Evolutionary conservation across 805 yeast genomes (phyloP).

Genomic region (Ogataea populi-albae): DNA sequence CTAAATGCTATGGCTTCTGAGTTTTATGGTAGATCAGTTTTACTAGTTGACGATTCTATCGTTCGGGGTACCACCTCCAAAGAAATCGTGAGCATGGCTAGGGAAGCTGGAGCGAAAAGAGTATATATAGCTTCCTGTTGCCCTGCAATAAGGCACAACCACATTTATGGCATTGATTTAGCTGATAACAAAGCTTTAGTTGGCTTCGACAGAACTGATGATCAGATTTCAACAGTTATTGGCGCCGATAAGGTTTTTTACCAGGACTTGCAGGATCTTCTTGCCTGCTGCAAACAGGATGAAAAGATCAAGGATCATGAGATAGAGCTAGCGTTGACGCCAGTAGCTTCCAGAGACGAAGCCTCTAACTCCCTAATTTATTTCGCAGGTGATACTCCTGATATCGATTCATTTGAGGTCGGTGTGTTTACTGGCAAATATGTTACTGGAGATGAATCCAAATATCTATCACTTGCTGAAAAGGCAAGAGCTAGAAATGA

Average conservation of each 20-base stretch:
- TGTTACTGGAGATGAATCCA: slow-evolving; percentile 89
- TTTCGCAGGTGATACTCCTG: slow-evolving; percentile 21
- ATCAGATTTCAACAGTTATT: slow-evolving; percentile 69
- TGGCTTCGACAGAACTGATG: slow-evolving; percentile 74
- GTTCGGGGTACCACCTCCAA: slow-evolving; percentile 97
- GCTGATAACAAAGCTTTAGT: slow-evolving; percentile 94
- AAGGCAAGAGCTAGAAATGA: slow-evolving; percentile 77
- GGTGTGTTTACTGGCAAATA: slow-evolving; percentile 96
- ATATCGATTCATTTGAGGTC: slow-evolving; percentile 72
- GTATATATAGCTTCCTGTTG: slow-evolving; percentile 98
- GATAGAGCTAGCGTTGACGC: slow-evolving; percentile 34
- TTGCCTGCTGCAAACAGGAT: slow-evolving; percentile 64
- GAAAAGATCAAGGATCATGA: slow-evolving; percentile 30
- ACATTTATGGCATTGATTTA: slow-evolving; percentile 94
- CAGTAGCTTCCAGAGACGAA: slow-evolving; percentile 34
- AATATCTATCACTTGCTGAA: slow-evolving; percentile 79
- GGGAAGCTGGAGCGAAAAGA: slow-evolving; percentile 93
- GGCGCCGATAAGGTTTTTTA: slow-evolving; percentile 92
- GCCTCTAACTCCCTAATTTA: slow-evolving; percentile 26
- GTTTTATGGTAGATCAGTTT: slow-evolving; percentile 77
- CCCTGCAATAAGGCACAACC: slow-evolving; percentile 95
- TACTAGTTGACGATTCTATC: slow-evolving; percentile 93
- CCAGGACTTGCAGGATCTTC: slow-evolving; percentile 79
- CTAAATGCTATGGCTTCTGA: slow-evolving; percentile 95
- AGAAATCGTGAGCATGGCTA: slow-evolving; percentile 97